phyloP scores from a whole-genome alignment of 192 early-diverging fungal species.

The Coemansia sp. region DNA sequence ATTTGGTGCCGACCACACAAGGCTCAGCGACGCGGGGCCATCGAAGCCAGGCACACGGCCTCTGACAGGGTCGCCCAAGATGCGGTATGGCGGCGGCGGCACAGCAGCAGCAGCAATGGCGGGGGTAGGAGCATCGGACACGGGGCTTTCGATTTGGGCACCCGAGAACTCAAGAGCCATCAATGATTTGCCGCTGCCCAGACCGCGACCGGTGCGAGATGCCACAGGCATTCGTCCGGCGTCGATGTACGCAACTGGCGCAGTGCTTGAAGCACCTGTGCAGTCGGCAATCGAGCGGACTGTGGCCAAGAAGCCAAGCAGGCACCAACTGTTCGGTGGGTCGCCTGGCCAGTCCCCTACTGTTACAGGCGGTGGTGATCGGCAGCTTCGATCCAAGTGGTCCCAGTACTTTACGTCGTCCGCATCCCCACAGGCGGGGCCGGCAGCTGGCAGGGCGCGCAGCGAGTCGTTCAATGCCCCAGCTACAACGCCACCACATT shows the following conservation, averaged over 20 bases:
- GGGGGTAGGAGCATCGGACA: background rate
- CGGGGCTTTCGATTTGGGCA: background rate
- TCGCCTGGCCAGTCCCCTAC: constrained; percentile 2
- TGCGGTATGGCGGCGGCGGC: background rate
- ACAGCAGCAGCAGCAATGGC: constrained; percentile 1
- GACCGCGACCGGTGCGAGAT: constrained; percentile 36
- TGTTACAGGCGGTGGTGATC: constrained; percentile 13
- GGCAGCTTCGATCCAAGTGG: constrained; percentile 35
- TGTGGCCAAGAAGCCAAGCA: constrained; percentile 19
- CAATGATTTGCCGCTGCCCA: constrained; percentile 13
- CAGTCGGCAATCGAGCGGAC: constrained; percentile 43
- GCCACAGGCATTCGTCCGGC: constrained; percentile 26
- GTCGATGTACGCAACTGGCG: constrained; percentile 37
- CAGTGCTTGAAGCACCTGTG: constrained; percentile 29
- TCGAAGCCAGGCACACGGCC: constrained; percentile 2
- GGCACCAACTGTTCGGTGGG: constrained; percentile 7
- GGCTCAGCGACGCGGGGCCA: background rate
- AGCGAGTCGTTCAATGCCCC: constrained; percentile 25
- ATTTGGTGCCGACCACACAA: background rate
- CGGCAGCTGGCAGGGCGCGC: constrained; percentile 13
- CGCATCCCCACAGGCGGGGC: constrained; percentile 7
- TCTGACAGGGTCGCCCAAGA: constrained; percentile 23
- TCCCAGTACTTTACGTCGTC: constrained; percentile 53
- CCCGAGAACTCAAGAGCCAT: background rate
- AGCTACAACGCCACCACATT: background rate